phyloP scores from a whole-genome alignment of 1,139 yeast species.

The Pichia inconspicua region DNA sequence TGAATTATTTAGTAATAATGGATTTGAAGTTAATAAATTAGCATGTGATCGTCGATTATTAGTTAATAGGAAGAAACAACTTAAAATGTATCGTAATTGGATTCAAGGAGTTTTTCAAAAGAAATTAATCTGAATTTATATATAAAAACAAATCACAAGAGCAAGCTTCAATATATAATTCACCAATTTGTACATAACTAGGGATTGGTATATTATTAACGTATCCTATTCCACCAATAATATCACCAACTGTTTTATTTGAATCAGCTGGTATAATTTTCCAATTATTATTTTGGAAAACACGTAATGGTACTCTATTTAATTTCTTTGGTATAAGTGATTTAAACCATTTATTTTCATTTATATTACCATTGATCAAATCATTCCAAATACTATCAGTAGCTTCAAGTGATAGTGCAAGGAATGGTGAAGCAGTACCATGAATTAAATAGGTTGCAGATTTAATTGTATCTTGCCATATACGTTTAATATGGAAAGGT shows the following conservation, averaged over 20 bases:
- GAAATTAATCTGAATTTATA: conserved; percentile 30
- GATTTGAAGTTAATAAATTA: conserved; percentile 60
- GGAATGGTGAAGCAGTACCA: conserved; percentile 6
- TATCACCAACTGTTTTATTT: background rate
- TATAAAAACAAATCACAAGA: conserved; percentile 77
- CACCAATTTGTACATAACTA: conserved; percentile 37
- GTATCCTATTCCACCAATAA: background rate
- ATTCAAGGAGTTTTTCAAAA: conserved; percentile 77
- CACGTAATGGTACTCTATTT: conserved; percentile 23
- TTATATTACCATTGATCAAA: conserved; percentile 10
- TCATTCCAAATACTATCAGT: background rate
- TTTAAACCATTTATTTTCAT: background rate
- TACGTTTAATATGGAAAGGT: background rate
- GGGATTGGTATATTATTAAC: conserved; percentile 58
- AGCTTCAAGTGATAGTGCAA: conserved; percentile 11
- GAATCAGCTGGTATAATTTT: background rate
- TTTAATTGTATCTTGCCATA: background rate
- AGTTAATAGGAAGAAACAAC: conserved; percentile 83
- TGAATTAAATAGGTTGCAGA: background rate
- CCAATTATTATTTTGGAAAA: conserved; percentile 1
- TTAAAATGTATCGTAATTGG: conserved; percentile 97
- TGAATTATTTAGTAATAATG: conserved; percentile 48
- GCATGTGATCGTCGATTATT: conserved; percentile 86
- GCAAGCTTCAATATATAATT: conserved; percentile 46
- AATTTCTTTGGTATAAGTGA: conserved; percentile 28